Evolutionary conservation across 768 basidiomycete genomes (phyloP), one percentile per base, ranked within the genome.

Genomic region (Mycena venus): DNA sequence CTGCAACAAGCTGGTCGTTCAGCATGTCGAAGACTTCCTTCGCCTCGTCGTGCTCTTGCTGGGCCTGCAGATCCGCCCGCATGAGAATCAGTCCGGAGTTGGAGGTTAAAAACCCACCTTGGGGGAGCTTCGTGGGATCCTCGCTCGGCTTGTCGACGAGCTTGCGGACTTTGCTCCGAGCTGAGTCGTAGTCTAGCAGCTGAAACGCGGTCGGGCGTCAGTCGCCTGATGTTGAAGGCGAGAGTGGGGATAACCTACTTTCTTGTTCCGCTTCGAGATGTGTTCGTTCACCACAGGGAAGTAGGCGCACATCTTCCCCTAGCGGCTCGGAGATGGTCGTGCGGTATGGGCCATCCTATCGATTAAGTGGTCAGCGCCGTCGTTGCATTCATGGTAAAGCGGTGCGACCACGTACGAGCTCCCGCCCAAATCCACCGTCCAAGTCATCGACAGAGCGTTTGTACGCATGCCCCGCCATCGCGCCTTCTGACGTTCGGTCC

Each of bases 381-480:
- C 23, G n/a, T n/a, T n/a, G n/a, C n/a, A n/a, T n/a, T n/a, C 38
- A 31, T 34, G 58, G 31, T 58, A 34, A 32, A 29, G 55, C 49
- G 40, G 3, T 61, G 34, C 19, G 21, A 59, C 4, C 15, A 61
- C 94, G 62, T 75, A 97, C 97, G 70, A 99, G 88, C 82, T 98
- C 96, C 72, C 96, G 84, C 32, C 91, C 91, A 44, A 98, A 92
- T 49, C 92, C 93, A 1, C 90, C 88, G 78, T 99, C 98, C 53
- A 99, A 87, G 74, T 99, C 98, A 78, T 98, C 96, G 10, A 98
- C 95, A 0, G 97, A 95, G 40, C 95, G 91, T 80, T 95, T 98
- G 88, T 99, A 99, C 2, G 98, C 95, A 79, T 99, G 96, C 2
- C 96, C 95, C 0, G 97, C 95, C 96, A 99, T 98, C 11, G 98